Evolutionary conservation across 257 asterid genomes (phyloP), one percentile per base, ranked within the genome.

Genomic region (Nicotiana noctiflora): DNA sequence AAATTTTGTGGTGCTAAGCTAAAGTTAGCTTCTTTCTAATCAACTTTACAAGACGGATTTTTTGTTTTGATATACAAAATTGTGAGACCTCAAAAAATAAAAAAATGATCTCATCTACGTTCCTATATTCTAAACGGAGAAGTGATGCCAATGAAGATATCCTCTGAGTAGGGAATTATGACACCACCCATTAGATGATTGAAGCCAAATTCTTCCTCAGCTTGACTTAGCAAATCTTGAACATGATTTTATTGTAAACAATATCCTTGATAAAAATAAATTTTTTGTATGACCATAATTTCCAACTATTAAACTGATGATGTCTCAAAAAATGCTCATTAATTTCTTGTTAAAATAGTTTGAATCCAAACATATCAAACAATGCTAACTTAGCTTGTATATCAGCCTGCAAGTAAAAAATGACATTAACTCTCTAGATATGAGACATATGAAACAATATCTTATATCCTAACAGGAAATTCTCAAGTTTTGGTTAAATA

Each of bases 121-220:
- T 19, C 7, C 6, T 53, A 34, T 15, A 14, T 81, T 13, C 80
- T 60, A 29, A 81, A 29, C 3, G 1, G 85, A 83, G 90, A 86
- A 17, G 87, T 87, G 2, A 89, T 84, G 81, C 70, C 31, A 51
- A 70, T 53, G 84, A 89, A 89, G 10, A 85, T 65, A 53, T 86
- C 85, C 64, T 90, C 92, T 27, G 79, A 79, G 80, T 94, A 86
- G 2, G 94, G 92, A 17, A 89, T 88, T 1, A 91, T 88, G 49
- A 8, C 11, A 8, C 11, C 0, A 0, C 11, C 12, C 11, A 1
- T 40, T 0, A 2, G 12, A 40, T 40, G 49, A 8, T 8, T 8
- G 0, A 40, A 40, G 49, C 3, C 2, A 8, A 2, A 8, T 40
- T 8, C 12, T 40, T 40, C 3, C 11, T 8, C 11, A 2, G 49